A percentile compares a stretch with the other conserved stretches of the same genome.
These are phyloP conservation scores for Rhynchospora breviuscula DNA, from an alignment of 176 grass and related monocot genomes.

Conservation along the genomic window DNA sequence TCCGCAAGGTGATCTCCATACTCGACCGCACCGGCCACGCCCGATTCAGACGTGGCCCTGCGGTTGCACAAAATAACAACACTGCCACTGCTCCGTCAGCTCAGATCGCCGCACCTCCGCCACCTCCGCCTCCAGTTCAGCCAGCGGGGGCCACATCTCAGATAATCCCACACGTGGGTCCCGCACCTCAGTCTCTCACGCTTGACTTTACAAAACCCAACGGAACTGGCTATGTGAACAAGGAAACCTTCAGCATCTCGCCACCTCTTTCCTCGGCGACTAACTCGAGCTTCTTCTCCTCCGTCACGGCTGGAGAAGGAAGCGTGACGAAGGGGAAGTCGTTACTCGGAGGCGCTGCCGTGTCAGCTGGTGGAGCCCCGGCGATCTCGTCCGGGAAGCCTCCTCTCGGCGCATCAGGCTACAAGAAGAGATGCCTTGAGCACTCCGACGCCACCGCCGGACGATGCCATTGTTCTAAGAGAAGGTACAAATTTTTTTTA, in stretches of 20 bases:
- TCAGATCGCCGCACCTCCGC: background rate
- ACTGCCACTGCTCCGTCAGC: background rate
- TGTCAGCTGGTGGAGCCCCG: slow-evolving; percentile 9
- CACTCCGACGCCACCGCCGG: slow-evolving; percentile 51
- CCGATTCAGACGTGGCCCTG: slow-evolving; percentile 76
- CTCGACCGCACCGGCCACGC: slow-evolving; percentile 93
- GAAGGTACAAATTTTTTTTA: slow-evolving; percentile 42
- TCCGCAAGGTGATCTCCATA: slow-evolving; percentile 84
- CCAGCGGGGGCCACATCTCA: background rate
- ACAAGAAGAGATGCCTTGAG: slow-evolving; percentile 66
- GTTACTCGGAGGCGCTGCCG: background rate
- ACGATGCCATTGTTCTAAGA: slow-evolving; percentile 88
- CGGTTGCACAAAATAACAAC: background rate
- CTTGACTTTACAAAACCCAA: slow-evolving; percentile 89
- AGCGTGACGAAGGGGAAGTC: slow-evolving; percentile 76
- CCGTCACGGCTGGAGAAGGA: slow-evolving; percentile 75
- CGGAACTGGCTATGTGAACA: background rate
- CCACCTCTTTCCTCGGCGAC: slow-evolving; percentile 55
- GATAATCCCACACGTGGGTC: background rate
- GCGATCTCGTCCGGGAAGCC: slow-evolving; percentile 56
- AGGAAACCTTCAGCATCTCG: slow-evolving; percentile 41
- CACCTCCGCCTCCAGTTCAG: slow-evolving; percentile 12
- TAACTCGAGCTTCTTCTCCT: slow-evolving; percentile 70
- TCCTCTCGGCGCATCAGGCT: slow-evolving; percentile 31
- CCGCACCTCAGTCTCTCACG: slow-evolving; percentile 60